phyloP scores from a whole-genome alignment of 2,329 filamentous ascomycete species.

The Teratosphaeria gauchensis region DNA sequence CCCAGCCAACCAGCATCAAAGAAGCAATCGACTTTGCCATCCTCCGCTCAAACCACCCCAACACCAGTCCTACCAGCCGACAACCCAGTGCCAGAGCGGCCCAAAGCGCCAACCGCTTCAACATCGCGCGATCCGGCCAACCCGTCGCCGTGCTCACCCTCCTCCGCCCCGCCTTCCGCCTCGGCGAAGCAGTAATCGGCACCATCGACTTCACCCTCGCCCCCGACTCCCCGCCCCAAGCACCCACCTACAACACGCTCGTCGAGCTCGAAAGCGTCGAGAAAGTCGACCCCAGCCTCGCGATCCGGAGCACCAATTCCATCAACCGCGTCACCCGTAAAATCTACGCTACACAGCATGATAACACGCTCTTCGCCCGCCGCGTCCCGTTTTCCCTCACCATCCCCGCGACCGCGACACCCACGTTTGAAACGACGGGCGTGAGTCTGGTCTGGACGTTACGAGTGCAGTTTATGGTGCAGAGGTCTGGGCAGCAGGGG shows the following conservation, averaged over 20 bases:
- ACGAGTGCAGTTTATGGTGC: conserved; percentile 81
- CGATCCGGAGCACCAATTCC: conserved; percentile 74
- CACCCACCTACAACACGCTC: conserved; percentile 78
- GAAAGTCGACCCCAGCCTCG: conserved; percentile 67
- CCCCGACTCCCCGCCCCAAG: conserved; percentile 17
- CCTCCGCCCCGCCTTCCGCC: conserved; percentile 74
- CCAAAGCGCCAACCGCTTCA: conserved; percentile 83
- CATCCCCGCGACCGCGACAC: conserved; percentile 74
- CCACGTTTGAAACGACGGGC: conserved; percentile 84
- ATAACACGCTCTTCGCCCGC: conserved; percentile 72
- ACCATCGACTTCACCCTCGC: conserved; percentile 66
- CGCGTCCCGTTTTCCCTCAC: conserved; percentile 72
- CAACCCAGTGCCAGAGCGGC: conserved; percentile 1
- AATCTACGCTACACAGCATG: conserved; percentile 66
- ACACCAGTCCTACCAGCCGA: conserved; percentile 50
- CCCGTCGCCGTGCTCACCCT: conserved; percentile 87
- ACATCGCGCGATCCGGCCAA: conserved; percentile 85
- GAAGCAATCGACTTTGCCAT: conserved; percentile 90
- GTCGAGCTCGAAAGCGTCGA: conserved; percentile 80
- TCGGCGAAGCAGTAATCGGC: conserved; percentile 79
- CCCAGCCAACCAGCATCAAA: conserved; percentile 51
- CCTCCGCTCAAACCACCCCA: conserved; percentile 62
- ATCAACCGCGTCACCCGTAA: conserved; percentile 80
- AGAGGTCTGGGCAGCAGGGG: conserved; percentile 8
- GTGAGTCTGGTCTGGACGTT: conserved; percentile 83